Evolutionary conservation across 1,139 yeast species (phyloP), one percentile per base, ranked within the genome.

Genomic region (Hyphopichia buzzinii): DNA sequence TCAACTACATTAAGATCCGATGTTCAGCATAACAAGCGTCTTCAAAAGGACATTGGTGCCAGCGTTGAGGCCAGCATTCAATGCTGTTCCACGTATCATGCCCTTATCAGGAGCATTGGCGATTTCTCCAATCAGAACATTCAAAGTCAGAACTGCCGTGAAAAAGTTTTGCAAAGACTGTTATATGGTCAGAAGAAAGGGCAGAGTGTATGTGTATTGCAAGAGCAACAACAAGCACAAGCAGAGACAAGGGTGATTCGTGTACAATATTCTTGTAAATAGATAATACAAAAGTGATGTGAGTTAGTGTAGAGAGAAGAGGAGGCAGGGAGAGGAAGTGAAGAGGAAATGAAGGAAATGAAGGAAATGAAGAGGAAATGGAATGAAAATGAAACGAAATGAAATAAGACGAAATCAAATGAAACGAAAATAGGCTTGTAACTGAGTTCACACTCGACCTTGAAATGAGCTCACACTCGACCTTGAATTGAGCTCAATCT

Each of bases 141-240:
- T 62, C 55, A 72, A 72, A 50, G 74, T 69, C 22, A 64, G 74
- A 54, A 83, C 97, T 4, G 79, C 97, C 1, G 95, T 92, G 39
- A 89, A 89, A 70, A 89, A 85, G 69, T 84, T 87, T 62, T 92
- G 97, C 62, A 74, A 82, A 36, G 94, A 88, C 57, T 92, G 98
- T 59, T 90, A 89, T 57, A 75, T 87, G 65, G 96, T 92, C 12
- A 84, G 94, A 64, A 81, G 97, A 65, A 90, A 89, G 65, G 97
- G 97, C 26, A 74, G 95, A 54, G 94, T 89, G 17, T 89, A 86
- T 49, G 96, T 90, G 28, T 84, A 86, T 59, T 92, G 97, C 71
- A 90, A 90, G 60, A 72, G 92, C 32, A 88, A 89, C 60, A 89
- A 90, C 44, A 88, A 88, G 64, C 98, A 92, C 64, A 92, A 92